These are phyloP conservation scores for Fusarium sp. DNA, from an alignment of 2,329 filamentous ascomycete genomes.

Conservation along the genomic window DNA sequence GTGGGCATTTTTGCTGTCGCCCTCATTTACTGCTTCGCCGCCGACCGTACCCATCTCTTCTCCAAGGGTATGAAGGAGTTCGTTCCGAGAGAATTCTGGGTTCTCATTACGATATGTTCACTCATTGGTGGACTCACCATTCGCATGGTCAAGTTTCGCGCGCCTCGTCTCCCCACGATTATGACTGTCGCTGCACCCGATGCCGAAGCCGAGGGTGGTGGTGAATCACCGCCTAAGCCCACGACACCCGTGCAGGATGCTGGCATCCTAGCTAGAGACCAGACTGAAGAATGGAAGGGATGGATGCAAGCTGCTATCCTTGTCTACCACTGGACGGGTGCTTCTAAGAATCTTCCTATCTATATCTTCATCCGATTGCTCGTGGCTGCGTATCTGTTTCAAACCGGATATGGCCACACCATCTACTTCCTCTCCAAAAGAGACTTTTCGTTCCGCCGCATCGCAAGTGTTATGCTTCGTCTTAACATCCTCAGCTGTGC, in stretches of 20 bases:
- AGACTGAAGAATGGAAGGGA: slow-evolving; percentile 75
- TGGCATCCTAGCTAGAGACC: slow-evolving; percentile 57
- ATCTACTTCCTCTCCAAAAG: slow-evolving; percentile 66
- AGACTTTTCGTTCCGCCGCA: slow-evolving; percentile 67
- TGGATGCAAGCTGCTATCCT: slow-evolving; percentile 68
- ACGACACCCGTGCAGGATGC: slow-evolving; percentile 27
- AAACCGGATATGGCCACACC: slow-evolving; percentile 72
- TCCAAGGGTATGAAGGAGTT: slow-evolving; percentile 47
- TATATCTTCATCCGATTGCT: slow-evolving; percentile 67
- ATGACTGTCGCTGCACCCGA: slow-evolving; percentile 1
- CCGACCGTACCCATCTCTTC: slow-evolving; percentile 48
- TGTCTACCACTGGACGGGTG: slow-evolving; percentile 69
- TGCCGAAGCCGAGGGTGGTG: not conserved
- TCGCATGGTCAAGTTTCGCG: slow-evolving; percentile 29
- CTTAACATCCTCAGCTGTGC: slow-evolving; percentile 67
- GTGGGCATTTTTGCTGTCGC: slow-evolving; percentile 45
- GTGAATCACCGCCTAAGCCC: not conserved
- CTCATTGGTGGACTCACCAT: slow-evolving; percentile 33
- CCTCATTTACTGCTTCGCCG: slow-evolving; percentile 45
- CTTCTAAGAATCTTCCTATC: slow-evolving; percentile 59
- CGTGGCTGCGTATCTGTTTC: slow-evolving; percentile 70
- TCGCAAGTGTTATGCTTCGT: slow-evolving; percentile 65
- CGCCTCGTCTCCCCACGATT: slow-evolving; percentile 17
- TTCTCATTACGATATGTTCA: slow-evolving; percentile 26
- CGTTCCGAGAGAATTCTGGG: slow-evolving; percentile 30